Evolutionary conservation across 192 early-diverging fungal genomes (phyloP).

Genomic region (Phycomyces blakesleeanus): DNA sequence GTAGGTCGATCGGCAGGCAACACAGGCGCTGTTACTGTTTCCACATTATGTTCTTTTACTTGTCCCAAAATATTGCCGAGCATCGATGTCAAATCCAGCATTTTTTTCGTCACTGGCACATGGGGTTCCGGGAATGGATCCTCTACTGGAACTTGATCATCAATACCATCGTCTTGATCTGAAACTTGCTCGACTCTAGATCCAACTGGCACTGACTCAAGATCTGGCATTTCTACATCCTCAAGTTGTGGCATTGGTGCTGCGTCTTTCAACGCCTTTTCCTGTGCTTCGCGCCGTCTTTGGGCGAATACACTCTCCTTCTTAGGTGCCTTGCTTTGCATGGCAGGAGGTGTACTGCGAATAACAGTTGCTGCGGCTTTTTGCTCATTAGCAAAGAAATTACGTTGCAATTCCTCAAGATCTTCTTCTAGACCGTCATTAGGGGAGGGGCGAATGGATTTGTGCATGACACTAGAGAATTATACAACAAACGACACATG

Average conservation of each 20-base stretch:
- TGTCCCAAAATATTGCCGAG: slow-evolving; percentile 24
- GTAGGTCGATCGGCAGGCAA: neutral
- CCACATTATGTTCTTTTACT: slow-evolving; percentile 24
- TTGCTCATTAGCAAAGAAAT: slow-evolving; percentile 39
- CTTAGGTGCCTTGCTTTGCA: neutral
- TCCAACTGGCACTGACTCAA: slow-evolving; percentile 12
- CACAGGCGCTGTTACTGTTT: slow-evolving; percentile 5
- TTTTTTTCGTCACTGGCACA: slow-evolving; percentile 27
- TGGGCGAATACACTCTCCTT: slow-evolving; percentile 19
- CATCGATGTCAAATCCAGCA: slow-evolving; percentile 35
- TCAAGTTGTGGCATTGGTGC: neutral
- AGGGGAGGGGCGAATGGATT: neutral
- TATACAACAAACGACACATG: too few species aligned
- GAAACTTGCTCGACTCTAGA: slow-evolving; percentile 1
- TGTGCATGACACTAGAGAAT: too few species aligned
- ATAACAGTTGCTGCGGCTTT: slow-evolving; percentile 41
- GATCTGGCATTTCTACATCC: slow-evolving; percentile 10
- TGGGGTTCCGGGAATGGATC: slow-evolving; percentile 17
- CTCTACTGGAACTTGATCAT: slow-evolving; percentile 14
- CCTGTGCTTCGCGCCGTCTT: neutral
- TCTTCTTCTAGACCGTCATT: slow-evolving; percentile 42
- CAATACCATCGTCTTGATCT: neutral
- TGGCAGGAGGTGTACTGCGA: slow-evolving; percentile 22
- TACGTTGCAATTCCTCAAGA: slow-evolving; percentile 44
- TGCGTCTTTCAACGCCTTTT: slow-evolving; percentile 1